phyloP scores from a whole-genome alignment of 2,329 filamentous ascomycete species.

The Fusarium heterosporum region DNA sequence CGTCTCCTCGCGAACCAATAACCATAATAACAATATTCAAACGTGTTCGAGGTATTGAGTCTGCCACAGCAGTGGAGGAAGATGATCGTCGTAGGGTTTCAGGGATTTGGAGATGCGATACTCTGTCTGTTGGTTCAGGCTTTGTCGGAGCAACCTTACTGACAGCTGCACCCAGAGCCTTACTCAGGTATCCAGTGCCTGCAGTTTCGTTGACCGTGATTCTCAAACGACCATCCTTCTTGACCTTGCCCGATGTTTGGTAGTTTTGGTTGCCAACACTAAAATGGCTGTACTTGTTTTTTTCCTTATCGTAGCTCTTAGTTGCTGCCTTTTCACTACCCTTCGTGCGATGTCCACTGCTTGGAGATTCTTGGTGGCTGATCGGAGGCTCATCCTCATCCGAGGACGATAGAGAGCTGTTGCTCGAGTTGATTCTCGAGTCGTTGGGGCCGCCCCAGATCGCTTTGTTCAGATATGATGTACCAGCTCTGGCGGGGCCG shows the following conservation, averaged over 20 bases:
- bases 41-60: conserved; percentile 55
- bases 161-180: conserved; percentile 74
- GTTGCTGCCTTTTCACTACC: conserved; percentile 2
- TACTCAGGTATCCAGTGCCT: conserved; percentile 77
- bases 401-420: conserved; percentile 30
- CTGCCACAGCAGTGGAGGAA: conserved; percentile 48
- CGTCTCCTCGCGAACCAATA: conserved; percentile 82
- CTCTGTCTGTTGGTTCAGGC: conserved; percentile 5
- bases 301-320: conserved; percentile 40
- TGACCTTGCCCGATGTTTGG: conserved; percentile 72
- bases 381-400: conserved; percentile 16
- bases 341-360: conserved; percentile 8
- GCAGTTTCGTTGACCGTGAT: conserved; percentile 79
- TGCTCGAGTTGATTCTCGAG: conserved; percentile 13
- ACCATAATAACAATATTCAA: conserved; percentile 88
- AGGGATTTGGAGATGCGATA: conserved; percentile 24
- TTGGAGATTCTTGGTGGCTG: background rate
- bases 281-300: conserved; percentile 55
- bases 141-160: conserved; percentile 52
- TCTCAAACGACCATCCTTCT: conserved; percentile 75
- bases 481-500: conserved; percentile 37
- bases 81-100: conserved; percentile 45
- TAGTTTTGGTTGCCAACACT: conserved; percentile 73
- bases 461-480: conserved; percentile 39
- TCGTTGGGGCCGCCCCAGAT: conserved; percentile 32